These are phyloP conservation scores for Cytospora piceicola DNA, from an alignment of 2,329 filamentous ascomycete genomes.

Conservation along the genomic window DNA sequence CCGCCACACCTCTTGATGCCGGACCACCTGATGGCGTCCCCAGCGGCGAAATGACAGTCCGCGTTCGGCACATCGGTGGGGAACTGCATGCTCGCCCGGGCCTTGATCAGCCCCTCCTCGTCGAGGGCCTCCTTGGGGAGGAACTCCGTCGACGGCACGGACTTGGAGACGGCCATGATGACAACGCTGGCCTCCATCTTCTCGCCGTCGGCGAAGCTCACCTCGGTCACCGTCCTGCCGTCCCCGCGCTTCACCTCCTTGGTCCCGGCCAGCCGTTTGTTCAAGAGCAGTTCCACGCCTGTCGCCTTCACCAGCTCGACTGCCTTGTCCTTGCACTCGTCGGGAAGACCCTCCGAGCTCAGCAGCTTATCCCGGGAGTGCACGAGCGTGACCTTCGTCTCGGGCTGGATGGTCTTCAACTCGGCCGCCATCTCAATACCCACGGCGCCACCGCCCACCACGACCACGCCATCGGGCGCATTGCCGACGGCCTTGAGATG, in stretches of 20 bases:
- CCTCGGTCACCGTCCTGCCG: constrained; percentile 44
- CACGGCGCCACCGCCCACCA: constrained; percentile 76
- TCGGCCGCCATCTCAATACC: constrained; percentile 84
- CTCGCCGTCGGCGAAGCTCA: constrained; percentile 64
- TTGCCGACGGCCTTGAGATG: constrained; percentile 61
- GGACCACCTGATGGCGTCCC: constrained; percentile 72
- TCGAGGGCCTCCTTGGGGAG: constrained; percentile 63
- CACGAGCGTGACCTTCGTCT: constrained; percentile 70
- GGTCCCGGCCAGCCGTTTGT: constrained; percentile 58
- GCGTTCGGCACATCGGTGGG: constrained; percentile 58
- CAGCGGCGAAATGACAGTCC: constrained; percentile 67
- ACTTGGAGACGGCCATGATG: constrained; percentile 70
- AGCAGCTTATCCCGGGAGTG: constrained; percentile 73
- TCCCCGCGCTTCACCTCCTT: constrained; percentile 50
- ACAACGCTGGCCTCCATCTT: constrained; percentile 66
- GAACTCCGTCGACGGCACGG: constrained; percentile 64
- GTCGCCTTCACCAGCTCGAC: constrained; percentile 61
- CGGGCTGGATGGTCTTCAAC: constrained; percentile 69
- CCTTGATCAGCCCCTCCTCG: constrained; percentile 67
- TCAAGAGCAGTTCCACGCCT: constrained; percentile 68
- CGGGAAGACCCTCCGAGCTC: constrained; percentile 72
- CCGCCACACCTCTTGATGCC: constrained; percentile 80
- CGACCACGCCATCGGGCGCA: constrained; percentile 66
- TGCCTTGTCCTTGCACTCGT: constrained; percentile 68
- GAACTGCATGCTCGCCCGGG: constrained; percentile 62